Evolutionary conservation across 2,329 filamentous ascomycete species (phyloP).

Genomic region (Penicillium palitans): DNA sequence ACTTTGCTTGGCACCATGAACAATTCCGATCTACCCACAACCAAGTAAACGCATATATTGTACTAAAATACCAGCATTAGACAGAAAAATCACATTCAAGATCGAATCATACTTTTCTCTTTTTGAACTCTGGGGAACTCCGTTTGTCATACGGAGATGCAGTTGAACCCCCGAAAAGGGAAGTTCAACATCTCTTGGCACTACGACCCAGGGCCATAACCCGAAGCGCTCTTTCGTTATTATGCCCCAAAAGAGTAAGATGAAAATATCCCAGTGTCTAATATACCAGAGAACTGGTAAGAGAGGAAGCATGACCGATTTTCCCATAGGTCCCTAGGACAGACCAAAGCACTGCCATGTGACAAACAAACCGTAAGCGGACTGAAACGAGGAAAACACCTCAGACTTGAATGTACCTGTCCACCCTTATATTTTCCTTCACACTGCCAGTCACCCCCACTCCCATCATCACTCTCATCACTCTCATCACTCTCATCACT

Average conservation of each 20-base stretch:
- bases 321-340: too few species aligned
- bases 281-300: too few species aligned
- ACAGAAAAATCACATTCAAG: background rate
- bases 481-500: too few species aligned
- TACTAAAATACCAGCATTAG: background rate
- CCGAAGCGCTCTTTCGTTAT: background rate
- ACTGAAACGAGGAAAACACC: too few species aligned
- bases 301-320: background rate
- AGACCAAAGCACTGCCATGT: too few species aligned
- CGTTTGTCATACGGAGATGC: background rate
- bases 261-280: background rate
- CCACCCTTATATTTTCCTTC: too few species aligned
- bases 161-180: background rate
- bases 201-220: background rate
- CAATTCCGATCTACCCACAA: background rate
- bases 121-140: fast-evolving
- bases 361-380: too few species aligned
- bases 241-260: fast-evolving
- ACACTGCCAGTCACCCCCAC: too few species aligned
- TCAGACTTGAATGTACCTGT: too few species aligned
- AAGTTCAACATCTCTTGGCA: background rate
- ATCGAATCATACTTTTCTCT: fast-evolving
- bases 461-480: background rate
- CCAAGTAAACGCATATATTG: background rate
- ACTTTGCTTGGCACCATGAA: background rate